phyloP scores from a whole-genome alignment of 2,329 filamentous ascomycete species.

The Bipolaris zeicola region DNA sequence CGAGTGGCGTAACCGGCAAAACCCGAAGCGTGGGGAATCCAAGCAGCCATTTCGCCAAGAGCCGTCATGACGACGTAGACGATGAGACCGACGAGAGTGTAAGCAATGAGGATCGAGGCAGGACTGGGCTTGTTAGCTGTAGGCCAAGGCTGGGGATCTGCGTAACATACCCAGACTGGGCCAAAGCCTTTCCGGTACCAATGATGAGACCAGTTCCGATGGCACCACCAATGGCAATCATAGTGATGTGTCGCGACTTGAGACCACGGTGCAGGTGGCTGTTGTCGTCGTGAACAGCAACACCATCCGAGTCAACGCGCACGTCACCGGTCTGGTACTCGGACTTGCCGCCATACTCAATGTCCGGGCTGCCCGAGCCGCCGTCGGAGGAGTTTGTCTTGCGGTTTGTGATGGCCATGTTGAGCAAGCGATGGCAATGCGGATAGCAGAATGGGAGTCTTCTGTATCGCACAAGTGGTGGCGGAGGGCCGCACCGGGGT shows the following conservation, averaged over 20 bases:
- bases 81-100: conserved; percentile 70
- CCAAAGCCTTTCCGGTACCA: conserved; percentile 61
- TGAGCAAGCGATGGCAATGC: background rate
- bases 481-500: conserved; percentile 8
- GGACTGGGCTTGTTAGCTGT: conserved; percentile 53
- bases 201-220: conserved; percentile 76
- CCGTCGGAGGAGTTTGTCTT: conserved; percentile 36
- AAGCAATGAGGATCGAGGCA: conserved; percentile 72
- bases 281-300: conserved; percentile 33
- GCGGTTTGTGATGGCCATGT: conserved; percentile 40
- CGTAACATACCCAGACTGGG: conserved; percentile 50
- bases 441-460: conserved; percentile 1
- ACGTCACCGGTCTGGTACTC: conserved; percentile 18
- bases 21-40: conserved; percentile 76
- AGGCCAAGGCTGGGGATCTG: background rate
- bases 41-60: conserved; percentile 84
- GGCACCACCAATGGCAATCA: conserved; percentile 76
- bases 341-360: conserved; percentile 25
- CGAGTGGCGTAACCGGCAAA: conserved; percentile 82
- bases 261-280: conserved; percentile 58
- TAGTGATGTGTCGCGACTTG: conserved; percentile 61
- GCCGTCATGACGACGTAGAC: conserved; percentile 83
- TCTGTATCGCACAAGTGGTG: conserved; percentile 9
- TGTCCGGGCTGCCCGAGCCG: conserved; percentile 27
- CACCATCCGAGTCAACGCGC: conserved; percentile 30